Evolutionary conservation across 2,329 filamentous ascomycete species (phyloP).

Genomic region (Fusarium domesticum): DNA sequence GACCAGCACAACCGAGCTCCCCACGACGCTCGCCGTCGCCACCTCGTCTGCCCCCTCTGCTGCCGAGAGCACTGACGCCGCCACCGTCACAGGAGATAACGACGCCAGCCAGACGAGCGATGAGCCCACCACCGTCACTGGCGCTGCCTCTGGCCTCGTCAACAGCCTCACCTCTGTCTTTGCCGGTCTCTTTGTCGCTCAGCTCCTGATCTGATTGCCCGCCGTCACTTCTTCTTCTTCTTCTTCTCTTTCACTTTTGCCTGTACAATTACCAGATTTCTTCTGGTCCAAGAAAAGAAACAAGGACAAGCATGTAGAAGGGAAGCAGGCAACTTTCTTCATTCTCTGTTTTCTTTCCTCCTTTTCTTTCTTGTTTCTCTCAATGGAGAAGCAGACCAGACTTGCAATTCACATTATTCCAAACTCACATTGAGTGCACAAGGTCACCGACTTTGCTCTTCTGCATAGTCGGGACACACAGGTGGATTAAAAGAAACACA

Average conservation of each 20-base stretch:
- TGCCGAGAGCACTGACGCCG: conserved; percentile 23
- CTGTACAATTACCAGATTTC: conserved; percentile 23
- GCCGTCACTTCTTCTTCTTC: too few relatives aligned
- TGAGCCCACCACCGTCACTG: conserved; percentile 3
- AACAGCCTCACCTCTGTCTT: conserved; percentile 29
- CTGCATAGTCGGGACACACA: too few relatives aligned
- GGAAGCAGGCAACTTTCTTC: not conserved
- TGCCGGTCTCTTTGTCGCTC: conserved; percentile 29
- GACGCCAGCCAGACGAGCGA: conserved; percentile 3
- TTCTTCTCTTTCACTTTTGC: conserved; percentile 27
- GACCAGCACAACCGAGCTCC: conserved; percentile 9
- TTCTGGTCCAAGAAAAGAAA: not conserved
- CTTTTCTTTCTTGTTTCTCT: not conserved
- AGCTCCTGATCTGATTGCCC: conserved; percentile 31
- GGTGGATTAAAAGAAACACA: too few relatives aligned
- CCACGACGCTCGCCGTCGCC: conserved; percentile 22
- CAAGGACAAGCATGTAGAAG: not conserved
- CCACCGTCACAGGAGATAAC: conserved; percentile 12
- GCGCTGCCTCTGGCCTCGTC: conserved; percentile 12
- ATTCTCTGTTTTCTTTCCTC: not conserved
- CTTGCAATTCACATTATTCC: not conserved
- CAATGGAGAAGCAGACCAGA: not conserved
- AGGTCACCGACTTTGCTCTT: too few relatives aligned
- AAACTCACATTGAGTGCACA: not conserved
- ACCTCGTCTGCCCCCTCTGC: conserved; percentile 7